A percentile compares a stretch with the other conserved stretches of the same genome.
Evolutionary conservation across 192 early-diverging fungal species (phyloP).

Genomic region (Coemansia furcata): DNA sequence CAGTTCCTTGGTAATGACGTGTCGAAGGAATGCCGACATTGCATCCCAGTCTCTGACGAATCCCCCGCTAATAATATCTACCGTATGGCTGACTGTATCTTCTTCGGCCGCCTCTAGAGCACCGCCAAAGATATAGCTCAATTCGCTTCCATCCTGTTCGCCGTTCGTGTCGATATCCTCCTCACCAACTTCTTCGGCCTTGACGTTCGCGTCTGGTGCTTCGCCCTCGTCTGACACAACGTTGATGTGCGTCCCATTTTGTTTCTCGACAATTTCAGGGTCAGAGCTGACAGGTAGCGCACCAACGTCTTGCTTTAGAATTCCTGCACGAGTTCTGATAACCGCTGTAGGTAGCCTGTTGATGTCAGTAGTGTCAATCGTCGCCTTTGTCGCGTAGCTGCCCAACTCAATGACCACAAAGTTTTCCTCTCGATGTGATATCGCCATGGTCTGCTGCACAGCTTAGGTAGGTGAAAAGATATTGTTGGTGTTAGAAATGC

Average conservation of each 20-base stretch:
- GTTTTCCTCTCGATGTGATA: conserved; percentile 65
- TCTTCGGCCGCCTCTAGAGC: conserved; percentile 34
- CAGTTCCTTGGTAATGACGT: conserved; percentile 77
- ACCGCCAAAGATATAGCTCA: conserved; percentile 42
- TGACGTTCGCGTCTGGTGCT: not conserved
- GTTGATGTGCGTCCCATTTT: not conserved
- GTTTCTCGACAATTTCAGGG: not conserved
- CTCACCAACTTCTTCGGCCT: not conserved
- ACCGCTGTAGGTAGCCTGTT: conserved; percentile 65
- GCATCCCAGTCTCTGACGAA: conserved; percentile 70
- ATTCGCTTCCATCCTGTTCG: conserved; percentile 18
- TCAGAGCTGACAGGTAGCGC: not conserved
- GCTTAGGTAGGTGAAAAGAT: not conserved
- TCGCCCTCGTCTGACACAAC: not conserved
- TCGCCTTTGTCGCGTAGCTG: conserved; percentile 72
- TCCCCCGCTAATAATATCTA: conserved; percentile 59
- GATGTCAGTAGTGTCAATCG: conserved; percentile 72
- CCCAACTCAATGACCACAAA: conserved; percentile 89
- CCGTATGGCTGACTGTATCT: conserved; percentile 28
- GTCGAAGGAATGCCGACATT: conserved; percentile 71
- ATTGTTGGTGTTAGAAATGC: not conserved
- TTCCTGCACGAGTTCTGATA: conserved; percentile 43
- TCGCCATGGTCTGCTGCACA: conserved; percentile 18
- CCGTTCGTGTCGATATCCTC: conserved; percentile 6
- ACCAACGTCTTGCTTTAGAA: conserved; percentile 13